Conservation (phyloP, 176 grass and related monocot species). For the Triticum aestivum region DNA sequence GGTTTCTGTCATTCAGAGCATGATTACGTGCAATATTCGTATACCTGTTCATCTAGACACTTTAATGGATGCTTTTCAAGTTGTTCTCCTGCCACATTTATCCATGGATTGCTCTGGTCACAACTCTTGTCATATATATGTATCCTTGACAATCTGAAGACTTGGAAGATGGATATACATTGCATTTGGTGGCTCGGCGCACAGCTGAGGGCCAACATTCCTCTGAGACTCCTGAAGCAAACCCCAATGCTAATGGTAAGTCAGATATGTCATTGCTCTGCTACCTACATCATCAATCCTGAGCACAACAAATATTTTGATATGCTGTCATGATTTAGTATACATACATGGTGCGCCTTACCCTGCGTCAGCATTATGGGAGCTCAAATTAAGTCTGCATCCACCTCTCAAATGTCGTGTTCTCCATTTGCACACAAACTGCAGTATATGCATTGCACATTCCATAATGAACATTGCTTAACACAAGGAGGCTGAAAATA, state of each 20-base stretch:
- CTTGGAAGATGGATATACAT: slow-evolving; percentile 84
- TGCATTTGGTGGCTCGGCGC: slow-evolving; percentile 84
- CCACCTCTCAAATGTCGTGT: background rate
- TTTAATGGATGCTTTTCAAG: background rate
- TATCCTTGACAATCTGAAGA: slow-evolving; percentile 56
- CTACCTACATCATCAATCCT: background rate
- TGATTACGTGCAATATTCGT: background rate
- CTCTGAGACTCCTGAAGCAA: slow-evolving; percentile 57
- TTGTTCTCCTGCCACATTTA: background rate
- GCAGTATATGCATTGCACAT: background rate
- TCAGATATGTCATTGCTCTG: background rate
- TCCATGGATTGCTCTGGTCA: background rate
- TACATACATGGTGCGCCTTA: background rate
- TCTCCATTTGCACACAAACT: background rate
- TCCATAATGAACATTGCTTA: background rate
- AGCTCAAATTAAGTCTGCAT: background rate
- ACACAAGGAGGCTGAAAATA: background rate
- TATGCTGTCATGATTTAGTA: background rate
- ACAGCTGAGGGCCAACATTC: slow-evolving; percentile 51
- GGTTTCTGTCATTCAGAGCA: background rate
- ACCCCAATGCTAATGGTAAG: slow-evolving; percentile 48
- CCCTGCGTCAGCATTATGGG: background rate
- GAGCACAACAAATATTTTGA: background rate
- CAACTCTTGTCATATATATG: background rate
- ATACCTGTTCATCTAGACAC: background rate